A percentile compares a stretch with the other conserved stretches of the same genome.
phyloP scores from a whole-genome alignment of 306 rosid species.

The Rosa multiflora region DNA sequence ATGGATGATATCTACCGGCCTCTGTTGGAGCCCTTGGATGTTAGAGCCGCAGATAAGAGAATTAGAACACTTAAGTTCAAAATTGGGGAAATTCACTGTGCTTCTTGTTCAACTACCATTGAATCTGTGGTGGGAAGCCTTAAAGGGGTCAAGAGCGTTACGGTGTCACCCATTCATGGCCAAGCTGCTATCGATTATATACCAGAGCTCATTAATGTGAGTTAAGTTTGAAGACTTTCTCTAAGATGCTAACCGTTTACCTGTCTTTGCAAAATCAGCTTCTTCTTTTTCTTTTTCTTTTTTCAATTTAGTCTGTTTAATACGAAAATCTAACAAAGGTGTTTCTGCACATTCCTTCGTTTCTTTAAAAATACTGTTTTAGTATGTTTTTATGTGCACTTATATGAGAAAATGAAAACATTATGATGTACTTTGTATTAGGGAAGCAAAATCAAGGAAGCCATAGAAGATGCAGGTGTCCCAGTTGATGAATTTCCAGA shows the following conservation, averaged over 20 bases:
- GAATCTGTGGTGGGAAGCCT: constrained; percentile 57
- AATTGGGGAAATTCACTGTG: constrained; percentile 52
- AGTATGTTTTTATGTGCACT: neutral
- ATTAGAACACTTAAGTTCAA: constrained; percentile 37
- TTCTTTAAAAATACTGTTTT: neutral
- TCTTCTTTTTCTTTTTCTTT: no score
- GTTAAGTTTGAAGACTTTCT: constrained; percentile 20
- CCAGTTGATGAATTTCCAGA: constrained; percentile 50
- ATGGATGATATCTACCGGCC: constrained; percentile 54
- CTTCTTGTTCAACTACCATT: constrained; percentile 64
- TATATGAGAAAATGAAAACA: neutral
- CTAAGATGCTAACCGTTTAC: neutral
- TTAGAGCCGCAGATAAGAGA: constrained; percentile 25
- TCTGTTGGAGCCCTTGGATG: constrained; percentile 37
- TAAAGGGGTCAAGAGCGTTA: constrained; percentile 45
- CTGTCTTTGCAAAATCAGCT: no score
- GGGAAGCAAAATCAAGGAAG: constrained; percentile 28
- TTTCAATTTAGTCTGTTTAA: neutral
- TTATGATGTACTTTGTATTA: constrained; percentile 30
- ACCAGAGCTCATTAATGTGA: constrained; percentile 53
- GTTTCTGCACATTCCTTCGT: neutral
- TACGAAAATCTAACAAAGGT: neutral
- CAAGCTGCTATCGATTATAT: constrained; percentile 53
- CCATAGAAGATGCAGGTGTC: neutral
- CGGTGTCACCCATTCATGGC: constrained; percentile 67